Base-by-base conservation (phyloP, 2,329 filamentous ascomycete genomes). In the Fusarium drepaniforme region DNA sequence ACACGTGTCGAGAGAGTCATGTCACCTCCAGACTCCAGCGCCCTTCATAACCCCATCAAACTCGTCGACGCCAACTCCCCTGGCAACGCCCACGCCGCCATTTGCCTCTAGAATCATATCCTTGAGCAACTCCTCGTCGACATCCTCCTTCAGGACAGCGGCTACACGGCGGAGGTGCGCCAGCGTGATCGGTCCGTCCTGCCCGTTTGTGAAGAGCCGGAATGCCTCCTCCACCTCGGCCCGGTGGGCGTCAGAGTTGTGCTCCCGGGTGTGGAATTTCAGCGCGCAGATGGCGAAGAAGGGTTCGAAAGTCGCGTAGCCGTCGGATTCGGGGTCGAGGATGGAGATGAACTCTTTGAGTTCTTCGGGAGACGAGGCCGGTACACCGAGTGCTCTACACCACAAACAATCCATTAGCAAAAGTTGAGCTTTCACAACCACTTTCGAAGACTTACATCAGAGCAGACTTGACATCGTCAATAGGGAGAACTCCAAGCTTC, bases 51-150 rank as follows among this genome's bases (percentile, higher is more conserved):
- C 94, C 65, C 90, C 90, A 83, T 95, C 93, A 84, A 98, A 98
- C 80, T 98, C 94, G 63, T 93, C 92, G 80, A 92, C 86, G 46
- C 87, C 90, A 12, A 97, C 96, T 9, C 93, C 94, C 67, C 87
- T 89, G 42, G 87, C 90, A 13, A 93, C 89, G 18, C 93, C 92
- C 5, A 89, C 91, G 2, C 94, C 95, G 4, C 94, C 94, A 83
- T 97, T 98, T 59, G 96, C 97, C 87, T 98, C 96, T 59, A 95
- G 86, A 68, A 99, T 93, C 97, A 99, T 99, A 85, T 98, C 95
- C 85, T 90, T 91, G 80, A 99, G 85, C 80, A 97, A 84, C 59
- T 94, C 92, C 79, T 98, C 97, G 69, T 91, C 90, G 28, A 97
- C 92, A 72, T 92, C 94, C 84, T 98, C 95, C 83, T 95, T 94